These are phyloP conservation scores for Hypoxylon sp. DNA, from an alignment of 2,329 filamentous ascomycete species.

Conservation along the genomic window DNA sequence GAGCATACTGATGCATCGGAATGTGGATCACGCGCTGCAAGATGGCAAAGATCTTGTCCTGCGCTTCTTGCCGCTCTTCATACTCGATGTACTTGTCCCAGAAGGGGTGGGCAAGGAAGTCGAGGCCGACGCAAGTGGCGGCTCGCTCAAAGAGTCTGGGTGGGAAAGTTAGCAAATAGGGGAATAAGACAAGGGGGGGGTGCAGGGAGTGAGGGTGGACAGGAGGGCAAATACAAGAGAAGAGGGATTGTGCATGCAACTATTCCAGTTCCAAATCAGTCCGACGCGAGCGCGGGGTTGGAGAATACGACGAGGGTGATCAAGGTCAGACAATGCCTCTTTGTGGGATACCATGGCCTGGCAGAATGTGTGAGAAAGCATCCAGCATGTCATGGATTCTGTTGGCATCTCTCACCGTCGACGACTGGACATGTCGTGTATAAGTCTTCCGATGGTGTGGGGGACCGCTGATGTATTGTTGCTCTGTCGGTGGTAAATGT, in stretches of 20 bases:
- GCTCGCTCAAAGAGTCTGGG: conserved; percentile 90
- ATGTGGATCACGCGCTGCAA: conserved; percentile 84
- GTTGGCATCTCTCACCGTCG: conserved; percentile 77
- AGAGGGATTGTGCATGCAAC: conserved; percentile 62
- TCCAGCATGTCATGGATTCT: conserved; percentile 64
- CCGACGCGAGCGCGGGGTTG: conserved; percentile 43
- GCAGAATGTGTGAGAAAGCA: conserved; percentile 71
- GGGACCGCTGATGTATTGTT: conserved; percentile 43
- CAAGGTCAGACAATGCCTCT: conserved; percentile 49
- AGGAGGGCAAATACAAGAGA: conserved; percentile 69
- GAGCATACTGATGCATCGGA: conserved; percentile 93
- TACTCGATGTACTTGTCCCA: conserved; percentile 99
- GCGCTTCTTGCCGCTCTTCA: conserved; percentile 86
- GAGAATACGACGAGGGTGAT: conserved; percentile 55
- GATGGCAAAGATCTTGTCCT: conserved; percentile 85
- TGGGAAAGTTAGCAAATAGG: conserved; percentile 43
- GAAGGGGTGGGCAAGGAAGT: conserved; percentile 94
- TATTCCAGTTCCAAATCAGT: conserved; percentile 57
- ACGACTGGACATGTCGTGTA: conserved; percentile 49
- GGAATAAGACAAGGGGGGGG: conserved; percentile 36
- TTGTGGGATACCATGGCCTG: conserved; percentile 63
- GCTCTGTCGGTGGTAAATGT: conserved; percentile 58
- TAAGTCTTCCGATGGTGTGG: conserved; percentile 41
- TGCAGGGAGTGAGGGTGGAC: conserved; percentile 47
- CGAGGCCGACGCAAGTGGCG: conserved; percentile 82